These are phyloP conservation scores for Mariannaea sp. DNA, from an alignment of 2,329 filamentous ascomycete species.

Conservation along the genomic window DNA sequence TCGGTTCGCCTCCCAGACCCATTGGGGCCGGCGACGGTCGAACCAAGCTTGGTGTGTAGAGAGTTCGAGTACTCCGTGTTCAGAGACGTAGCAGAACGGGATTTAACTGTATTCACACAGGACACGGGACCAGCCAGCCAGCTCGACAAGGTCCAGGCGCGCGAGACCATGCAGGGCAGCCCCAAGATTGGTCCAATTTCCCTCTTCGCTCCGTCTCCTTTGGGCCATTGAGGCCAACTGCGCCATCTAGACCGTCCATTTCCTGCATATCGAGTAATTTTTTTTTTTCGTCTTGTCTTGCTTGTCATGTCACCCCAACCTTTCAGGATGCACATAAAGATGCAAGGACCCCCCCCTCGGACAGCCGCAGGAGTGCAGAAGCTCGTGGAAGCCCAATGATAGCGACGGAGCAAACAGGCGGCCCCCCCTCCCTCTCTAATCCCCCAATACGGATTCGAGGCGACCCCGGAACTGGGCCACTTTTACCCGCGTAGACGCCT, in stretches of 20 bases:
- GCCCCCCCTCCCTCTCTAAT: slow-evolving; percentile 5
- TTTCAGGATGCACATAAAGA: slow-evolving; percentile 9
- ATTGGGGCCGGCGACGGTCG: slow-evolving; percentile 2
- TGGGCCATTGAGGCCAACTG: neutral
- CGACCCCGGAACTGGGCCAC: slow-evolving; percentile 31
- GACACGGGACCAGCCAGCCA: no score
- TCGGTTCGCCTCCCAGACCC: slow-evolving; percentile 35
- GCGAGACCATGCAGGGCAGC: slow-evolving; percentile 13
- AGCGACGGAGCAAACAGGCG: no score
- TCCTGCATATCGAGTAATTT: neutral
- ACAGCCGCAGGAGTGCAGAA: slow-evolving; percentile 21
- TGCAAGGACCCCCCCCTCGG: slow-evolving; percentile 3
- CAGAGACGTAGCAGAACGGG: slow-evolving; percentile 1
- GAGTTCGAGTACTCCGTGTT: slow-evolving; percentile 2
- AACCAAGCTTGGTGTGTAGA: slow-evolving; percentile 8
- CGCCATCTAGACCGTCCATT: slow-evolving; percentile 8
- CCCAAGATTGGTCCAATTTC: slow-evolving; percentile 23
- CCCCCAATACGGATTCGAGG: no score
- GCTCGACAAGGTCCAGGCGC: slow-evolving; percentile 14
- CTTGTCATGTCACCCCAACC: neutral
- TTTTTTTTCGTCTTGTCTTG: neutral
- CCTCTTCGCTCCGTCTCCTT: neutral
- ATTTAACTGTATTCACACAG: slow-evolving; percentile 13
- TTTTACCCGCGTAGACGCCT: slow-evolving; percentile 36
- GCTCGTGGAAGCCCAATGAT: slow-evolving; percentile 31